Conservation (phyloP, 2,329 filamentous ascomycete species). For the Gaeumannomyces sp. region DNA sequence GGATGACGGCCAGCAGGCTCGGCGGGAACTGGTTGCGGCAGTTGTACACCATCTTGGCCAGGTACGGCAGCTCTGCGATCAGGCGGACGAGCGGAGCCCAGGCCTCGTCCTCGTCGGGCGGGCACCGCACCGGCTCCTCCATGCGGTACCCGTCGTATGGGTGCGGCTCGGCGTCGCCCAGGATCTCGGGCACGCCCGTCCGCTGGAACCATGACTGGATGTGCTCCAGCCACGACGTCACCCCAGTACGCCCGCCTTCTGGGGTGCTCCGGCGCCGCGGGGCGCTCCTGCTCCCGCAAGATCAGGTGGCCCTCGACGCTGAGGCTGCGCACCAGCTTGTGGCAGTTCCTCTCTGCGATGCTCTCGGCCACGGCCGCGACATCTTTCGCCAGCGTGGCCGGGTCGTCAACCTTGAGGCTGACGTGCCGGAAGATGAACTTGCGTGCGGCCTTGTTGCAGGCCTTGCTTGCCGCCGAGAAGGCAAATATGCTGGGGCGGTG, state of each 20-base stretch:
- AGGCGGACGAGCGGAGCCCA: neutral
- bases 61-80: neutral
- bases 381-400: neutral
- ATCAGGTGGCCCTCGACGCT: neutral
- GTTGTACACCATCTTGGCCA: neutral
- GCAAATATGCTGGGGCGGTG: neutral
- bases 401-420: neutral
- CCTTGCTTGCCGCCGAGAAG: neutral
- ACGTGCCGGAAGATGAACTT: neutral
- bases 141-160: neutral
- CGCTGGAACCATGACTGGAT: neutral
- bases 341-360: neutral
- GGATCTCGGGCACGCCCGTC: neutral
- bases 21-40: neutral
- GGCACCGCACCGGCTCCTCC: neutral
- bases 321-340: neutral
- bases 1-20: neutral
- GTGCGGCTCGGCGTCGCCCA: neutral
- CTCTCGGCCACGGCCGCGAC: neutral
- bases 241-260: neutral
- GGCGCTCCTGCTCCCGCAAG: neutral
- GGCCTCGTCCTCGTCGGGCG: neutral
- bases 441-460: neutral
- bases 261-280: neutral
- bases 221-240: neutral